phyloP scores from a whole-genome alignment of 805 yeast species.

The Candida piceae region DNA sequence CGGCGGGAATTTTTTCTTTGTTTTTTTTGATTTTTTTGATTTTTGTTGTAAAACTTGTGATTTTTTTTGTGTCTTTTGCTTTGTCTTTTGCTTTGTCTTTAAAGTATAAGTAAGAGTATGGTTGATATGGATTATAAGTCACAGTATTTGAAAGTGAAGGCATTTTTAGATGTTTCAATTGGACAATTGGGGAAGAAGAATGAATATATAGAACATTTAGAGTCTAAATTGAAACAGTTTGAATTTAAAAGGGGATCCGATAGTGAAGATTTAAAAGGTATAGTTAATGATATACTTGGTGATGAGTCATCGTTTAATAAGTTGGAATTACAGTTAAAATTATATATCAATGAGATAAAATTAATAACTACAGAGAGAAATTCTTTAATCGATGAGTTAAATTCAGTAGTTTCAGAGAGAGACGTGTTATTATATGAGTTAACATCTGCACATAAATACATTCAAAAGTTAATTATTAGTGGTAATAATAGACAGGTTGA shows the following conservation, averaged over 20 bases:
- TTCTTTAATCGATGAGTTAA: no score
- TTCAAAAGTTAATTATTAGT: neutral
- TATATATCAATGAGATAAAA: neutral
- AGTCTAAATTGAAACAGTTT: neutral
- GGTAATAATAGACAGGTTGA: neutral
- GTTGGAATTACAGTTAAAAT: neutral
- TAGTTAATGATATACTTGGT: neutral
- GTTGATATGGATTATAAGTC: constrained; percentile 1
- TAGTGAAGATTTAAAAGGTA: neutral
- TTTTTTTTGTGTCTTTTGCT: neutral
- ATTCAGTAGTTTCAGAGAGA: neutral
- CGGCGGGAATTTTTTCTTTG: neutral
- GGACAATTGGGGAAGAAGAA: constrained; percentile 5
- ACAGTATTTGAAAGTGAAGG: constrained; percentile 1
- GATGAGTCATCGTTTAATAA: neutral
- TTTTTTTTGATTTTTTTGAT: no score
- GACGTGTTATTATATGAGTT: neutral
- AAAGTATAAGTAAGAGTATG: no score
- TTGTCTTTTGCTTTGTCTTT: no score
- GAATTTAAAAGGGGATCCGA: no score
- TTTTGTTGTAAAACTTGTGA: no score
- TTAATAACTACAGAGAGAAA: no score
- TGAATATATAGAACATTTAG: constrained; percentile 1
- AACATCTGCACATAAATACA: neutral
- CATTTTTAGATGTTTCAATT: constrained; percentile 1